These are phyloP conservation scores for Pythium dissotocum DNA, from an alignment of 352 stramenopile species.

Conservation along the genomic window DNA sequence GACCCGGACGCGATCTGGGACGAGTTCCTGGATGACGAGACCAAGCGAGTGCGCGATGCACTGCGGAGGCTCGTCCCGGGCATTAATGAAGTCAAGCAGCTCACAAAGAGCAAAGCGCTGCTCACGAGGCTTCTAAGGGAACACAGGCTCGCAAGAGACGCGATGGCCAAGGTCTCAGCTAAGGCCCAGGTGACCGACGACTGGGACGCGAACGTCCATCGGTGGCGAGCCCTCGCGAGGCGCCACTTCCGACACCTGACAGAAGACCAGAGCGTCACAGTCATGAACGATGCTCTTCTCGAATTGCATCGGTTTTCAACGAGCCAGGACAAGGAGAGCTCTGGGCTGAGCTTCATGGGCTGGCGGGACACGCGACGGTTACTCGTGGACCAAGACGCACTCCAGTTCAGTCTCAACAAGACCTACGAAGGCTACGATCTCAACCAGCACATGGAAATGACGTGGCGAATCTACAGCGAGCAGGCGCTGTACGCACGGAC, in stretches of 20 bases:
- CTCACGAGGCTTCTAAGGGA: not conserved
- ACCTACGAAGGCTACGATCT: not conserved
- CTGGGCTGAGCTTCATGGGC: not conserved
- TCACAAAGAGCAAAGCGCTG: not conserved
- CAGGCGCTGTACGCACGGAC: not conserved
- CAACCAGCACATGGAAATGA: not conserved
- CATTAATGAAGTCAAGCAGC: not conserved
- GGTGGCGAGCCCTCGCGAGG: not conserved
- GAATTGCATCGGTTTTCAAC: not conserved
- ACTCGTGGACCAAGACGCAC: not conserved
- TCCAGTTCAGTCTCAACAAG: constrained; percentile 7
- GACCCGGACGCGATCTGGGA: constrained; percentile 4
- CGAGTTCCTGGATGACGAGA: constrained; percentile 1
- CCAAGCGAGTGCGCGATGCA: not conserved
- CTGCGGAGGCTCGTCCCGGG: not conserved
- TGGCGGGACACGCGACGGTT: not conserved
- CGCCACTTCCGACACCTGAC: not conserved
- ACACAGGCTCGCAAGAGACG: not conserved
- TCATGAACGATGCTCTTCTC: not conserved
- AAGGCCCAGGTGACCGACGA: not conserved
- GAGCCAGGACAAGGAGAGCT: not conserved
- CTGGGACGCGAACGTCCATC: not conserved
- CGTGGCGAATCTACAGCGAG: not conserved
- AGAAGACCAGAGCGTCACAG: not conserved
- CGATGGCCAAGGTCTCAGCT: not conserved